These are phyloP conservation scores for Brassica juncea DNA, from an alignment of 345 rosid species.

Conservation along the genomic window DNA sequence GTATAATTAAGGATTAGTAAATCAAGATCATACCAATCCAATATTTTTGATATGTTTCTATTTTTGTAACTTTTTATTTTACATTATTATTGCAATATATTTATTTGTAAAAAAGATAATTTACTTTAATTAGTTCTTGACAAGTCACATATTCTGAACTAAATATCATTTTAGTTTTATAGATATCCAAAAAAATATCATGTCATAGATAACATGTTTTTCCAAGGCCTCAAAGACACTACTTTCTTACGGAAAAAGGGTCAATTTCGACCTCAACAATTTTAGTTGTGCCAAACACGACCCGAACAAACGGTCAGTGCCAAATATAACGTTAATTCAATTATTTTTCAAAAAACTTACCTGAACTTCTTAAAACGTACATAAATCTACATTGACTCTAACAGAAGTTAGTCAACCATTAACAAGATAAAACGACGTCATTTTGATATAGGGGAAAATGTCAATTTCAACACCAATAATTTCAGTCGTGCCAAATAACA, in stretches of 20 bases:
- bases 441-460: background rate
- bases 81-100: background rate
- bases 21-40: background rate
- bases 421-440: too few relatives aligned
- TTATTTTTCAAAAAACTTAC: too few relatives aligned
- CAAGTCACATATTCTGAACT: background rate
- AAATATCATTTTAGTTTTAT: background rate
- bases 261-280: too few relatives aligned
- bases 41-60: background rate
- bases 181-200: background rate
- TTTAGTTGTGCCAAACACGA: too few relatives aligned
- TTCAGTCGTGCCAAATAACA: too few relatives aligned
- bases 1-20: background rate
- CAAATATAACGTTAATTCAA: too few relatives aligned
- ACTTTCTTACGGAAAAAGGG: background rate
- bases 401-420: too few relatives aligned
- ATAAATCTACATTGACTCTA: too few relatives aligned
- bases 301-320: too few relatives aligned
- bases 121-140: background rate
- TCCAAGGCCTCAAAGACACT: background rate
- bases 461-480: background rate
- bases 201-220: background rate
- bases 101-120: background rate
- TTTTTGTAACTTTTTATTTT: background rate
- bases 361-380: too few relatives aligned